phyloP scores from a whole-genome alignment of 1,284 basidiomycete species.

The Waitea zeae region DNA sequence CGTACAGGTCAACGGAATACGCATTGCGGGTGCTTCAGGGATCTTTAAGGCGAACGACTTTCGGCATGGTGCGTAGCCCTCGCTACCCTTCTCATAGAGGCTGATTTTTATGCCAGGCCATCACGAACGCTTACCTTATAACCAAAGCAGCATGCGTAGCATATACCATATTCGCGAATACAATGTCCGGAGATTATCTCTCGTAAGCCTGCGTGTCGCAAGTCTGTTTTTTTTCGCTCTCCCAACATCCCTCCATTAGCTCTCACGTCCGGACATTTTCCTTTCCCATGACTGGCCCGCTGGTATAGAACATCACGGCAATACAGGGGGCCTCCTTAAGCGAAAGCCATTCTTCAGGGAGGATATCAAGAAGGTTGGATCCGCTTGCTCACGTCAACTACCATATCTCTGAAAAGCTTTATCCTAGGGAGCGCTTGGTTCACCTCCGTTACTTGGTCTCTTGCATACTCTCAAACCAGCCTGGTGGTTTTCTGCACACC shows the following conservation, averaged over 20 bases:
- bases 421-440: conserved; percentile 58
- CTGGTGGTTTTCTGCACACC: conserved; percentile 95
- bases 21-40: conserved; percentile 83
- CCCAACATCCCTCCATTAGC: conserved; percentile 16
- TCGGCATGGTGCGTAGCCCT: conserved; percentile 35
- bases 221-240: conserved; percentile 4
- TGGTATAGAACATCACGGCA: conserved; percentile 70
- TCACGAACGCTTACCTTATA: conserved; percentile 56
- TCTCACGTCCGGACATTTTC: conserved; percentile 55
- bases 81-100: conserved; percentile 1
- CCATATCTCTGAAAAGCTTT: not conserved
- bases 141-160: conserved; percentile 55
- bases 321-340: conserved; percentile 47
- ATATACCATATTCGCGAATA: conserved; percentile 89
- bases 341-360: conserved; percentile 72
- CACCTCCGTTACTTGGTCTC: conserved; percentile 75
- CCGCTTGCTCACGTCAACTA: not conserved
- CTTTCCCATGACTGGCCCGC: conserved; percentile 97
- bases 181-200: conserved; percentile 64
- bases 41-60: conserved; percentile 86
- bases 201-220: conserved; percentile 31
- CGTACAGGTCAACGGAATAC: conserved; percentile 72
- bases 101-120: conserved; percentile 28
- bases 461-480: conserved; percentile 58
- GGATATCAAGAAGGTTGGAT: conserved; percentile 34